phyloP scores from a whole-genome alignment of 345 rosid genomes.

The Euphorbia lathyris region DNA sequence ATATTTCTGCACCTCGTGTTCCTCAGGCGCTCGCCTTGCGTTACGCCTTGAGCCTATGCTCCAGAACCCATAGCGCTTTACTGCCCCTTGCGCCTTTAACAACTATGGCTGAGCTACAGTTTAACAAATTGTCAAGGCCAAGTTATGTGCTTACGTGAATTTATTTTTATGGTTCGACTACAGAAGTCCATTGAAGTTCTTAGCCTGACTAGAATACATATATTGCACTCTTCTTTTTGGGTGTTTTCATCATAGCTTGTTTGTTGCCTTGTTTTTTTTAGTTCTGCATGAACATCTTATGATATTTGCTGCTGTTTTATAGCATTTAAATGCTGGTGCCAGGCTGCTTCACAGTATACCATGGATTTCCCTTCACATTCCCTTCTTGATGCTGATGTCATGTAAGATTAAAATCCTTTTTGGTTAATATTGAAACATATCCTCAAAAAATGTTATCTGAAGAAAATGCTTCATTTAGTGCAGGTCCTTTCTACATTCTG shows the following conservation, averaged over 20 bases:
- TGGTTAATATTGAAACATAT: slow-evolving; percentile 15
- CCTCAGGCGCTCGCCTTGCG: too few species aligned
- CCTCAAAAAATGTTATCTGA: slow-evolving; percentile 10
- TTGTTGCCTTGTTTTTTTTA: not conserved
- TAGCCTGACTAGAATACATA: not conserved
- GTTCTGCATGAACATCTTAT: slow-evolving; percentile 18
- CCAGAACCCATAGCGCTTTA: too few species aligned
- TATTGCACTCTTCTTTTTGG: not conserved
- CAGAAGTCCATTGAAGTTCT: not conserved
- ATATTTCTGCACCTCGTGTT: too few species aligned
- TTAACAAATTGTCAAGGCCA: not conserved
- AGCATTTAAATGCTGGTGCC: slow-evolving; percentile 99
- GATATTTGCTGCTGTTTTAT: slow-evolving; percentile 30
- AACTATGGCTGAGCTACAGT: not conserved
- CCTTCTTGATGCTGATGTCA: slow-evolving; percentile 76
- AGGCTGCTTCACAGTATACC: slow-evolving; percentile 73
- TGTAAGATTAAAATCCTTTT: slow-evolving; percentile 54
- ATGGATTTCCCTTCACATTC: slow-evolving; percentile 59
- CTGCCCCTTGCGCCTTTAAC: too few species aligned
- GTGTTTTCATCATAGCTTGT: not conserved
- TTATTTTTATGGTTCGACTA: not conserved
- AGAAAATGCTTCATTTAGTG: slow-evolving; percentile 24
- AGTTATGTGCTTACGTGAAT: not conserved
- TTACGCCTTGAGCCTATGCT: too few species aligned
- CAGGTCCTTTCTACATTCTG: slow-evolving; percentile 94